Percentiles rank a stretch among this genome's conserved stretches.
These are phyloP conservation scores for Fusarium oligoseptatum DNA, from an alignment of 2,329 filamentous ascomycete species.

Conservation along the genomic window DNA sequence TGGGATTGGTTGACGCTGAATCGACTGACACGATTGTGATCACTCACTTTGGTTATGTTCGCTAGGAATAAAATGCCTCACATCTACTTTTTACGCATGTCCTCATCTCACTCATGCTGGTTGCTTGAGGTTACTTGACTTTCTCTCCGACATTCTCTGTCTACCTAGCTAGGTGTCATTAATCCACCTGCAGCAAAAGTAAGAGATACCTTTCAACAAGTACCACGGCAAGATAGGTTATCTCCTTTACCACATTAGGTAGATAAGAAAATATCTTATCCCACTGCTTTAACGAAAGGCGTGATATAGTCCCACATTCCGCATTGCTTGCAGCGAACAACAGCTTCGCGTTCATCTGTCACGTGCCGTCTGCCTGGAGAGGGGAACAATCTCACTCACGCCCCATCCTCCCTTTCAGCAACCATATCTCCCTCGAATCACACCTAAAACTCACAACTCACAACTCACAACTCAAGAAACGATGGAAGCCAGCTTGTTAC, in stretches of 20 bases:
- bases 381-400: background rate
- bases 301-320: background rate
- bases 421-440: background rate
- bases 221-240: no score
- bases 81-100: background rate
- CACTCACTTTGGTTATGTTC: background rate
- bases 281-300: background rate
- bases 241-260: no score
- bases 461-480: background rate
- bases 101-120: background rate
- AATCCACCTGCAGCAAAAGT: no score
- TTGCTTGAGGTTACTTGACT: background rate
- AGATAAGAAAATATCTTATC: background rate
- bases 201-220: no score
- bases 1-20: background rate
- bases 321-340: background rate
- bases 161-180: no score
- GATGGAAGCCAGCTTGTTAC: slow-evolving; percentile 42
- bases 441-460: background rate
- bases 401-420: background rate
- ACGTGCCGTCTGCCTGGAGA: background rate
- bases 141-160: background rate
- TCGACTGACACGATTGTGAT: background rate
- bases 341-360: background rate
- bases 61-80: background rate